Conservation (phyloP, 768 basidiomycete species). For the Plicaturopsis crispa region DNA sequence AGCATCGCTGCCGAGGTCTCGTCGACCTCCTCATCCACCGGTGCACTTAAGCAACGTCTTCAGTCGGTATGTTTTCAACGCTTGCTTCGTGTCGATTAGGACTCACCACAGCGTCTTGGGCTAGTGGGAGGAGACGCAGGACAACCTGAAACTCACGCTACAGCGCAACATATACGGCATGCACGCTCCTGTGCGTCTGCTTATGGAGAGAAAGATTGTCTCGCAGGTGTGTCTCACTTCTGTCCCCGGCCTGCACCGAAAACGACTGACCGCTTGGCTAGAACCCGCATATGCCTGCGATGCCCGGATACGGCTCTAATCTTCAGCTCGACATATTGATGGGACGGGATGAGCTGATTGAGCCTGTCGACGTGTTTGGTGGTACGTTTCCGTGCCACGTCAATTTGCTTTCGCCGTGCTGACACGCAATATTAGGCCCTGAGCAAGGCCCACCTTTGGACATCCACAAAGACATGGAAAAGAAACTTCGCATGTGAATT, state of each 20-base stretch:
- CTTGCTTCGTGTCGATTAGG: neutral
- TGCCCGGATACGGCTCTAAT: conserved; percentile 67
- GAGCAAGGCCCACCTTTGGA: conserved; percentile 42
- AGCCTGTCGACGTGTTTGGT: conserved; percentile 72
- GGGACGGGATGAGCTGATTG: conserved; percentile 84
- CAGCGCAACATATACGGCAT: conserved; percentile 81
- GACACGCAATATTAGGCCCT: conserved; percentile 32
- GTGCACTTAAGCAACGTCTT: conserved; percentile 60
- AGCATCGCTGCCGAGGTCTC: conserved; percentile 72
- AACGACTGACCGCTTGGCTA: conserved; percentile 18
- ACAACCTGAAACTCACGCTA: conserved; percentile 77
- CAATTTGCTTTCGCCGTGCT: neutral
- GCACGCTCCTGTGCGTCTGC: conserved; percentile 78
- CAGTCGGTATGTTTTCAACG: conserved; percentile 51
- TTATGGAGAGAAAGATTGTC: conserved; percentile 94
- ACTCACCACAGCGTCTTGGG: conserved; percentile 2
- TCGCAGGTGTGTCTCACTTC: conserved; percentile 43
- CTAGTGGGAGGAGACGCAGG: conserved; percentile 94
- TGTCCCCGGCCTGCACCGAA: conserved; percentile 1
- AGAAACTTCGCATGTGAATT: conserved; percentile 38
- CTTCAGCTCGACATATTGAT: conserved; percentile 88
- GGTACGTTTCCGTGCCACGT: conserved; percentile 40
- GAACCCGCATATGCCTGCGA: conserved; percentile 60
- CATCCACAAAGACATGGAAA: conserved; percentile 64
- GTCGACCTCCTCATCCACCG: conserved; percentile 49